Percentiles rank a stretch among this genome's conserved stretches.
phyloP scores from a whole-genome alignment of 371 early-diverging fungal genomes.

The Lichtheimia ornata region DNA sequence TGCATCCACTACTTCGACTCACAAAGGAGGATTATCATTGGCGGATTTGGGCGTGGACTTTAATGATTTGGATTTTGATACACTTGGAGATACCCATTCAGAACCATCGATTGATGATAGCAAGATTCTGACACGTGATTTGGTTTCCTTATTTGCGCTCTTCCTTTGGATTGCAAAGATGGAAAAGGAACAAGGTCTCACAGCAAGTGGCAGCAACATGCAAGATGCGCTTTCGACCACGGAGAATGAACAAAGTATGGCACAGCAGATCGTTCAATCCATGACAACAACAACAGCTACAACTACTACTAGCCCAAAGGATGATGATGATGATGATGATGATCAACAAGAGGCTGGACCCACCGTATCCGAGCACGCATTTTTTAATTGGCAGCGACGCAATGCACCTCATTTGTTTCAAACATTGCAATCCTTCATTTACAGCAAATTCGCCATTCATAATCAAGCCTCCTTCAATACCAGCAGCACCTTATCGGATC shows the following conservation, averaged over 20 bases:
- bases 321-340: background rate
- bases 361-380: conserved; percentile 18
- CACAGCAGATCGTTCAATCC: background rate
- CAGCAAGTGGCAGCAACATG: background rate
- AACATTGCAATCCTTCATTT: conserved; percentile 49
- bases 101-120: conserved; percentile 8
- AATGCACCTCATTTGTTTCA: conserved; percentile 54
- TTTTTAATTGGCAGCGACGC: conserved; percentile 41
- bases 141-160: conserved; percentile 30
- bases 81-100: background rate
- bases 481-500: conserved; percentile 18
- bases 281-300: background rate
- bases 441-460: conserved; percentile 38
- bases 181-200: conserved; percentile 19
- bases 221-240: background rate
- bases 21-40: conserved; percentile 24
- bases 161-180: conserved; percentile 40
- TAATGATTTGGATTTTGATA: conserved; percentile 32
- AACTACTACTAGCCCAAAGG: too few relatives aligned
- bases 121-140: conserved; percentile 30
- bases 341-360: background rate
- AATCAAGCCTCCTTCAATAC: conserved; percentile 10
- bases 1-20: background rate
- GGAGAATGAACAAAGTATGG: background rate
- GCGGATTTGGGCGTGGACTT: conserved; percentile 46